Base-by-base conservation (phyloP, 495 filamentous ascomycete species). In the Parathielavia hyrcaniae region DNA sequence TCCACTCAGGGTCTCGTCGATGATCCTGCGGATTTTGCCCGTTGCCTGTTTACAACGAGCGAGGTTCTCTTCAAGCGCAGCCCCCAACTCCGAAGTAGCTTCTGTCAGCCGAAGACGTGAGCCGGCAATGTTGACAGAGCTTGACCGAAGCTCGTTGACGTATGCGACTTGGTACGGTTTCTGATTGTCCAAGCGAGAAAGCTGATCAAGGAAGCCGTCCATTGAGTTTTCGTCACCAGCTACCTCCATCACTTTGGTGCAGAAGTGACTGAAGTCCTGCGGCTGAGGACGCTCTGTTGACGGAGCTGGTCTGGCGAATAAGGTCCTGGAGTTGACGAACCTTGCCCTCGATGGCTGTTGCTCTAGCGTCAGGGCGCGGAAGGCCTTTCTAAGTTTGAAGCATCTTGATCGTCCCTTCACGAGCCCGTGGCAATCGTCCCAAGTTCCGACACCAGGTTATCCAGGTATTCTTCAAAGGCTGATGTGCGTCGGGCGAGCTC, bases 251-350 rank as follows among this genome's bases (percentile, higher is more conserved):
- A 32, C n/a, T 5, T 50, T 6, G 10, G 22, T 12, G 10, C 22
- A 50, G 12, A 54, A 34, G n/a, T 49, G 4, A 3, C n/a, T 22
- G 36, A 60, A 54, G 14, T 47, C 26, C 7, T 5, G 23, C 36
- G 45, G 50, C 17, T 22, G 14, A n/a, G 57, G 57, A 16, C 57
- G 57, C 1, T 49, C 6, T 13, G 44, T 60, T 8, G 6, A 3
- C 1, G 57, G 57, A 7, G 57, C 49, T 16, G 57, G n/a, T 10
- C 30, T 41, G 36, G 50, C 17, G 26, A 60, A 59, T 5, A 59
- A 20, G 1, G 50, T 4, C 13, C 20, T 16, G 5, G 49, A 19
- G 1, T 1, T 14, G 9, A 59, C 35, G 12, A 48, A 59, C 20
- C 50, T 50, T 8, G 38, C 7, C 12, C 5, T 35, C 7, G 36